Percentiles rank a stretch among this genome's conserved stretches.
These are phyloP conservation scores for Volutella citrinella DNA, from an alignment of 2,329 filamentous ascomycete species.

Conservation along the genomic window DNA sequence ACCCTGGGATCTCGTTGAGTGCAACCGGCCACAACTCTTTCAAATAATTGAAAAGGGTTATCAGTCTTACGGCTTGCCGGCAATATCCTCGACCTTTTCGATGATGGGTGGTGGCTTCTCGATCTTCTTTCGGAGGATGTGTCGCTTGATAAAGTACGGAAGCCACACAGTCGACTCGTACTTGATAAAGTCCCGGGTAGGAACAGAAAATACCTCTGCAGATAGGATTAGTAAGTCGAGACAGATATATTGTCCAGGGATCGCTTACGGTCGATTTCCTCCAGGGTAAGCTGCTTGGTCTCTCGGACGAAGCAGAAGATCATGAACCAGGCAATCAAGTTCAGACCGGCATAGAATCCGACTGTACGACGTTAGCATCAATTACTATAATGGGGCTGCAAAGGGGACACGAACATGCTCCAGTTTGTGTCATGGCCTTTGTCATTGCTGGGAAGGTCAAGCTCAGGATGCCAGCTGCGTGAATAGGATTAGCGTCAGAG, in stretches of 20 bases:
- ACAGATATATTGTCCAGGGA: too few species aligned
- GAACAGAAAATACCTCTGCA: too few species aligned
- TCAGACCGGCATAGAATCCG: constrained; percentile 43
- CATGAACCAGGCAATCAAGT: constrained; percentile 40
- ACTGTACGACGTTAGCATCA: constrained; percentile 28
- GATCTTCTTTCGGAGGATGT: constrained; percentile 32
- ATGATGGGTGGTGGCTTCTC: constrained; percentile 31
- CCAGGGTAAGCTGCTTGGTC: constrained; percentile 45
- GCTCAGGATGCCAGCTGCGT: constrained; percentile 23
- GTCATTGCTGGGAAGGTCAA: constrained; percentile 33
- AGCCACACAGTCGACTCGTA: constrained; percentile 32
- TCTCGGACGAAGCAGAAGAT: constrained; percentile 47
- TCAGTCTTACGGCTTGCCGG: too few species aligned
- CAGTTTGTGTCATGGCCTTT: constrained; percentile 29
- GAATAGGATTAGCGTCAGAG: constrained; percentile 9
- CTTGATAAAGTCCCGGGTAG: constrained; percentile 26
- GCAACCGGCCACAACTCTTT: too few species aligned
- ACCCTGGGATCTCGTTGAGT: too few species aligned
- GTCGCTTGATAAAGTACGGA: constrained; percentile 36
- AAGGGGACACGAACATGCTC: constrained; percentile 23
- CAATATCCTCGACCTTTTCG: constrained; percentile 16
- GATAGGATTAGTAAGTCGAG: too few species aligned
- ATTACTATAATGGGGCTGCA: fast-evolving
- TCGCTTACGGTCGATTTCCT: constrained; percentile 36
- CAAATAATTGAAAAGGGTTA: too few species aligned